Conservation (phyloP, 2,329 filamentous ascomycete genomes). For the Trichoderma atrobrunneum region DNA sequence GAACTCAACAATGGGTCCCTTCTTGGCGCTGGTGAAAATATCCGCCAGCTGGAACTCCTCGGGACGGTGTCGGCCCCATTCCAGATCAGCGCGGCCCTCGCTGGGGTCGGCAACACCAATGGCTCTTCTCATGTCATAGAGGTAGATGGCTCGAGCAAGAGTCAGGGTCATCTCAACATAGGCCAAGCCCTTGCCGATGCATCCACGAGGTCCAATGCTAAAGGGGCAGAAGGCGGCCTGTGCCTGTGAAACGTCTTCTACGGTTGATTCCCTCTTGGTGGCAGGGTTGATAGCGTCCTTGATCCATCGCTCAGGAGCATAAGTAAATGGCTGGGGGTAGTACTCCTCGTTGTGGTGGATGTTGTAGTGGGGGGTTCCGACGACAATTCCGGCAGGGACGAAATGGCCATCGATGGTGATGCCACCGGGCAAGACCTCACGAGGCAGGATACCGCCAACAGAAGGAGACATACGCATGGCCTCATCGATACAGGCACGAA, state of each 20-base stretch:
- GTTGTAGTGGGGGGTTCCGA: slow-evolving; percentile 65
- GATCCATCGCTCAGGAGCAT: slow-evolving; percentile 65
- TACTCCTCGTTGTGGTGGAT: slow-evolving; percentile 65
- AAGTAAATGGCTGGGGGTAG: slow-evolving; percentile 58
- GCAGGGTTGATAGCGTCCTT: slow-evolving; percentile 42
- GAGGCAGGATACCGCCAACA: slow-evolving; percentile 58
- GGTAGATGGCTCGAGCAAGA: slow-evolving; percentile 57
- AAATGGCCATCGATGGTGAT: slow-evolving; percentile 51
- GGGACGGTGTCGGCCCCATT: slow-evolving; percentile 53
- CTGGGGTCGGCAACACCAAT: slow-evolving; percentile 49
- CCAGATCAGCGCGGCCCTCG: slow-evolving; percentile 48
- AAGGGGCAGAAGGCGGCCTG: slow-evolving; percentile 74
- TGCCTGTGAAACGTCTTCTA: slow-evolving; percentile 53
- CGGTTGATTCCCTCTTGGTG: slow-evolving; percentile 40
- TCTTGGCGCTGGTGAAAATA: slow-evolving; percentile 70
- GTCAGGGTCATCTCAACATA: slow-evolving; percentile 65
- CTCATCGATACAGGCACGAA: slow-evolving; percentile 63
- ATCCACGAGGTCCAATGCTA: slow-evolving; percentile 65
- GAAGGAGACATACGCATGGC: slow-evolving; percentile 62
- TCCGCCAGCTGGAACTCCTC: slow-evolving; percentile 69
- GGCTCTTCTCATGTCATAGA: slow-evolving; percentile 58
- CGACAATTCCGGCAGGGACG: slow-evolving; percentile 58
- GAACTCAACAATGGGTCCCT: slow-evolving; percentile 68
- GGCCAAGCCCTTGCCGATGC: slow-evolving; percentile 68
- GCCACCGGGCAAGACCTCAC: slow-evolving; percentile 57